phyloP scores from a whole-genome alignment of 2,329 filamentous ascomycete genomes.

The Aspergillus sp. region DNA sequence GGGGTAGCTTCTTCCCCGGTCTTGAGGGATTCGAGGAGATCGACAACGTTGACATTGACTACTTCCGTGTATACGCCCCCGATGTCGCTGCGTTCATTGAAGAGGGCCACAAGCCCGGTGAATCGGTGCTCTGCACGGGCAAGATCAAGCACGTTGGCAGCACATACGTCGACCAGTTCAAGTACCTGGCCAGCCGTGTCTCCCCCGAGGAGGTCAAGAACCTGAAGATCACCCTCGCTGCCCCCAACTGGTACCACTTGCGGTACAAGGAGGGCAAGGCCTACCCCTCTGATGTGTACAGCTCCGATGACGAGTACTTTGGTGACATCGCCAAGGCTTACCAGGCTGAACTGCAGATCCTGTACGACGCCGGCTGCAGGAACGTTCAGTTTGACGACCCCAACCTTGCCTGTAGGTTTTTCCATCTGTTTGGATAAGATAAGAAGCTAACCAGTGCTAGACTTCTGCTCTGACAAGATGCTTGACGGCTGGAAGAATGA shows the following conservation, averaged over 20 bases:
- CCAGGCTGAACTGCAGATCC: slow-evolving; percentile 55
- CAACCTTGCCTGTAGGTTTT: slow-evolving; percentile 58
- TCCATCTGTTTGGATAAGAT: not conserved
- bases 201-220: slow-evolving; percentile 59
- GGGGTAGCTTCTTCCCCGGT: slow-evolving; percentile 53
- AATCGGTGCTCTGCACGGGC: slow-evolving; percentile 52
- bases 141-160: slow-evolving; percentile 57
- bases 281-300: slow-evolving; percentile 54
- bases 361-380: slow-evolving; percentile 59
- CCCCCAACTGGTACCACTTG: slow-evolving; percentile 66
- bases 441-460: slow-evolving; percentile 32
- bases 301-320: slow-evolving; percentile 59
- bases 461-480: slow-evolving; percentile 71
- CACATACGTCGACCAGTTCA: slow-evolving; percentile 55
- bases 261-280: slow-evolving; percentile 53
- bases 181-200: slow-evolving; percentile 55
- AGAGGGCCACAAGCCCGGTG: slow-evolving; percentile 51
- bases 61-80: slow-evolving; percentile 56
- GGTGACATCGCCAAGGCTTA: slow-evolving; percentile 62
- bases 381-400: slow-evolving; percentile 68
- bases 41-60: slow-evolving; percentile 41
- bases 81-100: slow-evolving; percentile 61
- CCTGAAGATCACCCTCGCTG: slow-evolving; percentile 64
- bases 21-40: slow-evolving; percentile 54
- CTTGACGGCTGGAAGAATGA: slow-evolving; percentile 65